A percentile compares a stretch with the other conserved stretches of the same genome.
These are phyloP conservation scores for Ustilago nuda DNA, from an alignment of 1,284 basidiomycete species.

Conservation along the genomic window DNA sequence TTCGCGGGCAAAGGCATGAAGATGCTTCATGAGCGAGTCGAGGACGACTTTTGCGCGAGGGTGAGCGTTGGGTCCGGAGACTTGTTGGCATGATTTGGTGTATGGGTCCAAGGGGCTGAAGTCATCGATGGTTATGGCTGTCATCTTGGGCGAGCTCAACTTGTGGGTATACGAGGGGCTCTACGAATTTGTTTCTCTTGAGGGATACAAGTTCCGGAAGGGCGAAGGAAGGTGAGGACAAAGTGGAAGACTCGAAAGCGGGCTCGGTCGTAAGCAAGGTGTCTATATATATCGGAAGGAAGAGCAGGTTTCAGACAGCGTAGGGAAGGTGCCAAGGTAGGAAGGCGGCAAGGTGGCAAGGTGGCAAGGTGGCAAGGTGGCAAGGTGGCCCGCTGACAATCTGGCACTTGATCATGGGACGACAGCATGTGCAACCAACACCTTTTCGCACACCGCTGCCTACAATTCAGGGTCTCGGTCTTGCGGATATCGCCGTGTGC, in stretches of 20 bases:
- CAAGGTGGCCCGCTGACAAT: background rate
- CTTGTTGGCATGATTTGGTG: constrained; percentile 41
- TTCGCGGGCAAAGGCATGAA: constrained; percentile 67
- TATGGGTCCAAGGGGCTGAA: constrained; percentile 30
- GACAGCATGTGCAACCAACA: background rate
- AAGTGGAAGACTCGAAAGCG: background rate
- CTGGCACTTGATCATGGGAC: constrained; percentile 5
- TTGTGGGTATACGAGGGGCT: background rate
- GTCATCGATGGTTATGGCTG: constrained; percentile 19
- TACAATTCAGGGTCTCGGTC: background rate
- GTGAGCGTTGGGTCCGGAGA: constrained; percentile 59
- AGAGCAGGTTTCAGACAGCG: background rate
- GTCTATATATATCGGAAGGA: background rate
- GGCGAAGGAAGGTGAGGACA: background rate
- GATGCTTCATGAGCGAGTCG: constrained; percentile 69
- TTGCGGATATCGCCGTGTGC: background rate
- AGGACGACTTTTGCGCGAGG: constrained; percentile 68
- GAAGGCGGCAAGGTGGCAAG: background rate
- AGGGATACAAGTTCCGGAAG: background rate
- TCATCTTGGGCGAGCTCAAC: constrained; percentile 9
- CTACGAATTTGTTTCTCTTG: background rate
- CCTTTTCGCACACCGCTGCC: background rate
- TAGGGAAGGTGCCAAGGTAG: background rate
- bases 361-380: background rate
- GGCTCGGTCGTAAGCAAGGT: background rate